Conservation (phyloP, 176 grass and related monocot genomes). For the Areca catechu region DNA sequence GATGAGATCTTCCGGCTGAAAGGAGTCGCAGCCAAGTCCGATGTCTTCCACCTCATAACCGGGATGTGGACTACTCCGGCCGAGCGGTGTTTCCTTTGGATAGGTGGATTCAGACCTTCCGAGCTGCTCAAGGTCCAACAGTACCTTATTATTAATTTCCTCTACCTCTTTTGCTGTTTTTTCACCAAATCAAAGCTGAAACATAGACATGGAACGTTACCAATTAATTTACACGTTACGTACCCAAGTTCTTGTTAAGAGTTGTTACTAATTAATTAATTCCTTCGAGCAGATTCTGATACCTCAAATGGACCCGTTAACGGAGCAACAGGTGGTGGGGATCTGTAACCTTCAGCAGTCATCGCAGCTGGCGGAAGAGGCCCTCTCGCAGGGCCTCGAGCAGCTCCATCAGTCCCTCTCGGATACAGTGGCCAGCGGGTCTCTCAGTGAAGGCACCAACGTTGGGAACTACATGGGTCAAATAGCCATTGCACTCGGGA, state of each 20-base stretch:
- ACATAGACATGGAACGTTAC: too few species aligned
- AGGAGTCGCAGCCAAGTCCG: background rate
- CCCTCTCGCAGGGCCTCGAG: constrained; percentile 65
- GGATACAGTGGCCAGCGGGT: constrained; percentile 37
- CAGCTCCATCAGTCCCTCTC: constrained; percentile 68
- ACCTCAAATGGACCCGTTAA: constrained; percentile 74
- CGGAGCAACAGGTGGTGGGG: constrained; percentile 71
- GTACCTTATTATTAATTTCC: background rate
- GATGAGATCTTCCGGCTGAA: constrained; percentile 4
- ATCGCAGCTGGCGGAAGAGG: constrained; percentile 85
- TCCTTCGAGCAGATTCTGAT: constrained; percentile 42
- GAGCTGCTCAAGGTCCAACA: background rate
- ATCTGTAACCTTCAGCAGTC: constrained; percentile 74
- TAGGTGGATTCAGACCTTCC: constrained; percentile 1
- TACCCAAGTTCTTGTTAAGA: too few species aligned
- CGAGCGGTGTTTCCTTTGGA: constrained; percentile 5
- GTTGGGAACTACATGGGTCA: background rate
- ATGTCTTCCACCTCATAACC: constrained; percentile 3
- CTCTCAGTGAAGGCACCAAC: background rate
- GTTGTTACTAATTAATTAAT: background rate
- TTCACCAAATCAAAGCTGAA: too few species aligned
- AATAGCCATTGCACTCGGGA: background rate
- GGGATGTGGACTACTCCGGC: constrained; percentile 3
- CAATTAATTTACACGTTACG: too few species aligned
- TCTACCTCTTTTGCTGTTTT: too few species aligned